Evolutionary conservation across 23 red algal species (phyloP), one percentile per base, ranked within the genome.

Genomic region (Pyropia yezoensis): DNA sequence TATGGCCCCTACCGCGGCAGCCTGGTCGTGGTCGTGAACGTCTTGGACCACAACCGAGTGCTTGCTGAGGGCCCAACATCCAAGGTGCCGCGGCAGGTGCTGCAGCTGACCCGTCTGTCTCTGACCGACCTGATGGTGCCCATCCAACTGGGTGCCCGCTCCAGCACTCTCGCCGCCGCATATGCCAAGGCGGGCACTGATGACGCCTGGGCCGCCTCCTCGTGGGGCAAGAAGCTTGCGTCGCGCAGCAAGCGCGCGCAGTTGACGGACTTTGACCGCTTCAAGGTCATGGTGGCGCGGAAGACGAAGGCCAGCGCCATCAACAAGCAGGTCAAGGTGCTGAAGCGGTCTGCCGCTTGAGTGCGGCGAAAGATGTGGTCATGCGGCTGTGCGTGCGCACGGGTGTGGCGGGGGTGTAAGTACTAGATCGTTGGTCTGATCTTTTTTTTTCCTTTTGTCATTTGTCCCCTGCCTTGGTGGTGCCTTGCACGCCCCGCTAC

Each of bases 231-330:
- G 64, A 97, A 97, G 79, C 17, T 97, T 20, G 68, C 18, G 9
- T 25, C 51, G 66, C 83, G 83, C 70, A 49, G 65, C 29, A 80
- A 85, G 75, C 61, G 85, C 25, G 69, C 74, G 51, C 32, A 63
- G 27, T 55, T 97, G 64, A 71, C 63, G 57, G 93, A 97, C 54
- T 97, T 90, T 86, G 93, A 83, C 28, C 70, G 93, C 15, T 97
- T 97, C 53, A 89, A 89, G 59, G 78, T 97, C 15, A 97, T 90
- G 93, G 74, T 88, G 32, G 85, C 87, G 18, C 67, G 82, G 26
- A 90, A 90, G 76, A 56, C 64, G 70, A 83, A 85, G 67, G 66
- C 75, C 7, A 76, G 77, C 57, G 61, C 67, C 18, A 63, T 95
- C 52, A 61, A n/a, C 14, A 63, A 65, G 19, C 59, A 77, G 33